Evolutionary conservation across 2,329 filamentous ascomycete species (phyloP).

Genomic region (Trichoderma arundinaceum): DNA sequence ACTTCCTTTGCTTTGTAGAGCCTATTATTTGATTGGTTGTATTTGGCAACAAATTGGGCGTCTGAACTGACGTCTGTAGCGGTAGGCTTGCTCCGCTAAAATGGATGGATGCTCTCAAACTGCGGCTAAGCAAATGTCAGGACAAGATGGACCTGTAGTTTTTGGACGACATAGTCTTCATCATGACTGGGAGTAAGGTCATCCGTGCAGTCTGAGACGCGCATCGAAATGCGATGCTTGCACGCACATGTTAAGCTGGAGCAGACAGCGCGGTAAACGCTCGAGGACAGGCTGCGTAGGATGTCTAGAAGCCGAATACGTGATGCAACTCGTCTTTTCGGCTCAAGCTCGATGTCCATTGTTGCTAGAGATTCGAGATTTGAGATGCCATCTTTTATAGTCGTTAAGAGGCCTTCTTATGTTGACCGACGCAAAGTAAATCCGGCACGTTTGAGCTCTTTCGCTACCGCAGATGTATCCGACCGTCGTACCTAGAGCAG

Average conservation of each 20-base stretch:
- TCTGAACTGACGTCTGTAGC: neutral
- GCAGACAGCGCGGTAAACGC: neutral
- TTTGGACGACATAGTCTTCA: neutral
- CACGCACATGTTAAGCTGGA: neutral
- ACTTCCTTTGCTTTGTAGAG: neutral
- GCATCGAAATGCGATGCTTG: neutral
- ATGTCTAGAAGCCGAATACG: neutral
- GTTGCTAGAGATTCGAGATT: neutral
- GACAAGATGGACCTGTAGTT: neutral
- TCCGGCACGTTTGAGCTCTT: neutral
- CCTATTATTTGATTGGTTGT: neutral
- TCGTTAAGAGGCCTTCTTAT: neutral
- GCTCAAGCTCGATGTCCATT: constrained; percentile 1
- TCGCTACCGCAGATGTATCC: neutral
- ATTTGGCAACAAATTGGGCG: too few species aligned
- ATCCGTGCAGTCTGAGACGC: neutral
- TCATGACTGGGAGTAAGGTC: neutral
- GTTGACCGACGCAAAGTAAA: neutral
- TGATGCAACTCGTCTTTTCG: neutral
- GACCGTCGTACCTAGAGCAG: neutral
- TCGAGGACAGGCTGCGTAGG: neutral
- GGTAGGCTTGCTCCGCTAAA: neutral
- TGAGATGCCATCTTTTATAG: neutral
- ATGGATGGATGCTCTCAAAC: neutral
- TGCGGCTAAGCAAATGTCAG: neutral